Base-by-base conservation (phyloP, 257 asterid species). In the Coffea canephora region DNA sequence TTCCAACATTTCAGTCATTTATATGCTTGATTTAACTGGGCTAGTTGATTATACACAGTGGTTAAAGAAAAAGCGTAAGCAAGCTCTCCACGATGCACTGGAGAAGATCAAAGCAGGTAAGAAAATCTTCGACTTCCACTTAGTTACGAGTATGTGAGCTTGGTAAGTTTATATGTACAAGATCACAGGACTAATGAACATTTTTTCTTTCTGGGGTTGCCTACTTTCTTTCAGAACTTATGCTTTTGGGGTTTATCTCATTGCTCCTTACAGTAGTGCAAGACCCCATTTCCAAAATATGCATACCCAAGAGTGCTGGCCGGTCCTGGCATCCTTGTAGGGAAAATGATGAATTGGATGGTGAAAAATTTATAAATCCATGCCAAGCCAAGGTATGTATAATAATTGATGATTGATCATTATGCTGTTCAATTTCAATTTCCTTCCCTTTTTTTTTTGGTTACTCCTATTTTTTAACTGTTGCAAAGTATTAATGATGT, bases 231-330 rank as follows among this genome's bases (percentile, higher is more conserved):
- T 18, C 76, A 84, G 87, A 84, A 77, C 84, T 84, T 31, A 84
- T 84, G 87, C 65, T 84, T 69, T 55, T 84, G 82, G 87, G 87
- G 45, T 84, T 84, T 80, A 77, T 84, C 48, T 84, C 87, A 61
- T 66, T 84, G 82, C 23, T 84, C 31, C 76, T 84, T 34, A 84
- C 84, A 74, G 84, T 80, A 46, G 43, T 78, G 25, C 87, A 84
- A 73, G 79, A 21, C 7, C 55, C 74, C n/a, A 73, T 80, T 25
- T 76, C 87, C 3, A 46, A 84, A 50, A 65, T 80, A 55, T 84
- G 87, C 48, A 72, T 84, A 8, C 82, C 87, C 1, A 50, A 62
- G 64, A 80, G 71, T 77, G 77, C 69, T 73, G 87, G 80, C 4
- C 54, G 43, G 39, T 67, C 82, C 12, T 84, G 87, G 87, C 87